Evolutionary conservation across 768 basidiomycete species (phyloP), one percentile per base, ranked within the genome.

Genomic region (Tulasnella calospora): DNA sequence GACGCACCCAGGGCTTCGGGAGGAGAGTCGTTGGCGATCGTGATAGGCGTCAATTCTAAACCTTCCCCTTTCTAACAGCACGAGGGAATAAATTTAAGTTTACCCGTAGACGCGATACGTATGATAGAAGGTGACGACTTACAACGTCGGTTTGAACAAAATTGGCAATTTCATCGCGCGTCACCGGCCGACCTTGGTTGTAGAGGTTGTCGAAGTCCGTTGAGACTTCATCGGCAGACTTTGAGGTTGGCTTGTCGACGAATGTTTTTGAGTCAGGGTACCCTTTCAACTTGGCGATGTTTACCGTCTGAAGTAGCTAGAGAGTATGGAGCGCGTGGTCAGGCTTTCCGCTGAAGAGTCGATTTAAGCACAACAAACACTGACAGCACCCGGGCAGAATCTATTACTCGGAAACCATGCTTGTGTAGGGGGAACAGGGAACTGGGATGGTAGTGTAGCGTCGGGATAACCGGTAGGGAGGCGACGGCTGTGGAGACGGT

Each of bases 211-310:
- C 71, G 81, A 94, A 98, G 80, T 92, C 92, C 0, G 88, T 83
- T 71, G 96, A 86, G 19, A 95, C 94, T 74, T 87, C 85, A 81
- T 90, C 89, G 0, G 91, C 82, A 0, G 88, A 84, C 81, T 91
- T 90, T 82, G 86, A 87, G 1, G 95, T 97, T 3, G 95, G 95
- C 87, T 95, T 86, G 87, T 97, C 96, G 10, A 93, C 92, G 83
- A 97, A 91, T 0, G 94, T 96, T 85, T 98, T 97, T 67, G 91
- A 90, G 84, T 98, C 96, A 0, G 87, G 83, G 82, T 88, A 98
- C n/a, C n/a, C n/a, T n/a, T n/a, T n/a, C 36, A 92, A 85, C 57
- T 87, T 83, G 0, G 95, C 94, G 79, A 97, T 81, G 83, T 95
- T 92, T 79, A 96, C 90, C 0, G 93, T 92, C 88, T 97, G 95